Percentiles rank a stretch among this genome's conserved stretches.
phyloP scores from a whole-genome alignment of 225 moss, liverwort and hornwort species.

The Ulota crispa region DNA sequence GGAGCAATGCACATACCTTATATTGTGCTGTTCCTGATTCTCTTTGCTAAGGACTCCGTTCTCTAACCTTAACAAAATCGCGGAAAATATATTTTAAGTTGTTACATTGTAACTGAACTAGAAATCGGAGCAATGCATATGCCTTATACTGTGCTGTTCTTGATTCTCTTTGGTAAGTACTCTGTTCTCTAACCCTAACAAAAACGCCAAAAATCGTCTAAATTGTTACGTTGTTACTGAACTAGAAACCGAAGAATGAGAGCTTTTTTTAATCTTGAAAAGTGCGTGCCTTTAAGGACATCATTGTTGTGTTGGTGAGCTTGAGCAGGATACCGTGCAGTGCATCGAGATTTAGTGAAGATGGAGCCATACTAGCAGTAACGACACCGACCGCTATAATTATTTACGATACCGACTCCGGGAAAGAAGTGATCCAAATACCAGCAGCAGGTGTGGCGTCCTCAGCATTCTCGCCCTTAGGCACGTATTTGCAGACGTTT shows the following conservation, averaged over 20 bases:
- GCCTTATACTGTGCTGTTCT: not conserved
- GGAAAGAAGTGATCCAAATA: constrained; percentile 61
- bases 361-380: constrained; percentile 73
- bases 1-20: not conserved
- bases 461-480: constrained; percentile 70
- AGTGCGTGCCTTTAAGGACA: not conserved
- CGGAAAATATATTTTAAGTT: too few species aligned
- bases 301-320: not conserved
- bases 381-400: constrained; percentile 62
- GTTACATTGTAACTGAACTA: too few species aligned
- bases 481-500: constrained; percentile 93
- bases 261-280: not conserved
- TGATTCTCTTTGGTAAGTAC: not conserved
- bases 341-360: constrained; percentile 75
- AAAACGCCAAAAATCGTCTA: too few species aligned
- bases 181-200: not conserved
- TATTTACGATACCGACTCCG: constrained; percentile 63
- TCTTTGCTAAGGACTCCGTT: not conserved
- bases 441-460: constrained; percentile 67
- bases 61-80: not conserved
- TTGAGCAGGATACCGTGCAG: constrained; percentile 71
- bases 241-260: not conserved
- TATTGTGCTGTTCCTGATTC: not conserved
- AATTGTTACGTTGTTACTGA: not conserved
- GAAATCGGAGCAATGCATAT: not conserved